Conservation (phyloP, 352 stramenopile genomes). For the Pythium oligandrum region DNA sequence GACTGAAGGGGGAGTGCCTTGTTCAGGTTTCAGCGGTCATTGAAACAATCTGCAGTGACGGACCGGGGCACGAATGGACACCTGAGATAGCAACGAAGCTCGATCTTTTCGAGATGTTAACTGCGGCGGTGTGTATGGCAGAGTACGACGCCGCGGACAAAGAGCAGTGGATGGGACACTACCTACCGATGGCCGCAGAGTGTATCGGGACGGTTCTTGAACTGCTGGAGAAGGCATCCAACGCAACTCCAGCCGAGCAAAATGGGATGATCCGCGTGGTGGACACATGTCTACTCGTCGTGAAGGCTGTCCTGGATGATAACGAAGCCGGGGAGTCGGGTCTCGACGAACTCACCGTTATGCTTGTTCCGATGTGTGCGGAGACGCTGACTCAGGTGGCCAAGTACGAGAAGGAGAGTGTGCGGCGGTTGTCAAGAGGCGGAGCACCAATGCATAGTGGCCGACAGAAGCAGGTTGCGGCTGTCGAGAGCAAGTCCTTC, state of each 20-base stretch:
- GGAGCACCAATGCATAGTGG: background rate
- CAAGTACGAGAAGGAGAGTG: slow-evolving; percentile 7
- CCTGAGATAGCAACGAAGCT: slow-evolving; percentile 32
- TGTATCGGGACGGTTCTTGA: slow-evolving; percentile 61
- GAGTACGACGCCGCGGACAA: slow-evolving; percentile 37
- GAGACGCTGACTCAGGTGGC: slow-evolving; percentile 50
- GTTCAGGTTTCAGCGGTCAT: slow-evolving; percentile 36
- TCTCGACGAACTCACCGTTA: slow-evolving; percentile 14
- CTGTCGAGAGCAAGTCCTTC: slow-evolving; percentile 4
- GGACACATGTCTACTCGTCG: slow-evolving; percentile 51
- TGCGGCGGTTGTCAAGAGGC: too few species aligned
- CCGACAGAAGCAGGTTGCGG: background rate
- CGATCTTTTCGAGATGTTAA: slow-evolving; percentile 39
- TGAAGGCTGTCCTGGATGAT: slow-evolving; percentile 54
- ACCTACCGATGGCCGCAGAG: slow-evolving; percentile 59
- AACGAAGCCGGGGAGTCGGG: slow-evolving; percentile 14
- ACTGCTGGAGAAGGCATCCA: slow-evolving; percentile 22
- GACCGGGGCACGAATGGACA: slow-evolving; percentile 43
- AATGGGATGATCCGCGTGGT: slow-evolving; percentile 48
- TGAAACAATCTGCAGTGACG: slow-evolving; percentile 45
- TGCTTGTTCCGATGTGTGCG: slow-evolving; percentile 49
- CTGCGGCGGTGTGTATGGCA: slow-evolving; percentile 32
- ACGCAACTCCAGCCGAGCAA: slow-evolving; percentile 13
- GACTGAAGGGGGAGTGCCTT: slow-evolving; percentile 42
- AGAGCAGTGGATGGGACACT: slow-evolving; percentile 53